phyloP scores from a whole-genome alignment of 352 stramenopile genomes.

The Sclerospora graminicola region DNA sequence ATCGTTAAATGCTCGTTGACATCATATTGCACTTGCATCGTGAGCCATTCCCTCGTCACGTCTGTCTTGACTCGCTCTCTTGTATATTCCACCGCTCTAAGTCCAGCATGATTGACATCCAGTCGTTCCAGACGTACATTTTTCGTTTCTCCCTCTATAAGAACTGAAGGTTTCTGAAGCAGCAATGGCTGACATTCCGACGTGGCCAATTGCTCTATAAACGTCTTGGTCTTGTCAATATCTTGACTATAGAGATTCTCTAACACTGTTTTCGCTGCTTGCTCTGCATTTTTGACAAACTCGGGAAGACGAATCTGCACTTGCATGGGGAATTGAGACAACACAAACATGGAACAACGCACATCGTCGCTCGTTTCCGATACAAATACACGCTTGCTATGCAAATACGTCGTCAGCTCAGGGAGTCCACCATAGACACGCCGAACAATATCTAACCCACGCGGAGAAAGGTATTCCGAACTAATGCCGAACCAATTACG shows the following conservation, averaged over 20 bases:
- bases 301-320: conserved; percentile 29
- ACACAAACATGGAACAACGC: conserved; percentile 39
- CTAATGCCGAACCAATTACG: conserved; percentile 12
- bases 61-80: conserved; percentile 12
- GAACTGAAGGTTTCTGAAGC: conserved; percentile 16
- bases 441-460: conserved; percentile 8
- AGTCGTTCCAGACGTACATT: conserved; percentile 29
- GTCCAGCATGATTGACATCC: conserved; percentile 23
- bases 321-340: conserved; percentile 29
- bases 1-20: conserved; percentile 36
- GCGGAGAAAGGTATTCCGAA: conserved; percentile 17
- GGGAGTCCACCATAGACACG: conserved; percentile 14
- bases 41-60: conserved; percentile 30
- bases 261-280: conserved; percentile 31
- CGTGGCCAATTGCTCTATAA: conserved; percentile 21
- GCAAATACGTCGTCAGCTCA: conserved; percentile 12
- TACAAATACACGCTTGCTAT: conserved; percentile 20
- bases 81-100: conserved; percentile 39
- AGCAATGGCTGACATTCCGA: conserved; percentile 14
- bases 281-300: conserved; percentile 28
- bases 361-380: conserved; percentile 19
- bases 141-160: conserved; percentile 9
- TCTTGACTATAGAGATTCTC: conserved; percentile 30
- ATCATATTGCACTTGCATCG: conserved; percentile 34
- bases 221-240: conserved; percentile 7